Evolutionary conservation across 306 rosid genomes (phyloP).

Genomic region (Citrullus colocynthis): DNA sequence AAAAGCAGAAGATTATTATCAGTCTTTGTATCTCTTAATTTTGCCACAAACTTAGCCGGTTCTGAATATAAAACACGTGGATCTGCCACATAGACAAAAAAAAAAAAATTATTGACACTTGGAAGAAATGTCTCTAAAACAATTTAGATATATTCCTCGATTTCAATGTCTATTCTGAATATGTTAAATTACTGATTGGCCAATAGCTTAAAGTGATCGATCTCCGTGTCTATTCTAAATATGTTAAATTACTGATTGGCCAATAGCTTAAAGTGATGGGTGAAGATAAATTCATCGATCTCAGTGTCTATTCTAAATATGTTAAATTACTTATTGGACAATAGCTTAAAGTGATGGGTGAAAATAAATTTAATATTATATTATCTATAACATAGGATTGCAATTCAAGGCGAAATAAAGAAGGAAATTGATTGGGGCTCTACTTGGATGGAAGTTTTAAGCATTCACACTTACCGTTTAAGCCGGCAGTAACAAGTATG

Average conservation of each 20-base stretch:
- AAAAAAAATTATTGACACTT: neutral
- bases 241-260: neutral
- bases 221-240: no score
- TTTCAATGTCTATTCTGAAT: no score
- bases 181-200: neutral
- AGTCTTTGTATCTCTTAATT: constrained; percentile 72
- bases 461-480: constrained; percentile 48
- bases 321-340: no score
- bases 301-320: neutral
- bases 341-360: no score
- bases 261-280: no score
- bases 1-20: constrained; percentile 56
- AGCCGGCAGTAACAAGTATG: constrained; percentile 84
- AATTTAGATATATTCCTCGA: neutral
- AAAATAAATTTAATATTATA: no score
- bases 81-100: constrained; percentile 36
- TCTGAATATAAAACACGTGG: constrained; percentile 88
- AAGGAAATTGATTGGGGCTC: neutral
- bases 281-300: neutral
- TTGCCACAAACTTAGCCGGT: constrained; percentile 85
- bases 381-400: no score
- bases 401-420: neutral
- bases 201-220: no score
- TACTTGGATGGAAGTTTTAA: neutral
- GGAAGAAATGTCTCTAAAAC: neutral